A percentile compares a stretch with the other conserved stretches of the same genome.
Evolutionary conservation across 371 early-diverging fungal species (phyloP).

Genomic region (Mortierella sp.): DNA sequence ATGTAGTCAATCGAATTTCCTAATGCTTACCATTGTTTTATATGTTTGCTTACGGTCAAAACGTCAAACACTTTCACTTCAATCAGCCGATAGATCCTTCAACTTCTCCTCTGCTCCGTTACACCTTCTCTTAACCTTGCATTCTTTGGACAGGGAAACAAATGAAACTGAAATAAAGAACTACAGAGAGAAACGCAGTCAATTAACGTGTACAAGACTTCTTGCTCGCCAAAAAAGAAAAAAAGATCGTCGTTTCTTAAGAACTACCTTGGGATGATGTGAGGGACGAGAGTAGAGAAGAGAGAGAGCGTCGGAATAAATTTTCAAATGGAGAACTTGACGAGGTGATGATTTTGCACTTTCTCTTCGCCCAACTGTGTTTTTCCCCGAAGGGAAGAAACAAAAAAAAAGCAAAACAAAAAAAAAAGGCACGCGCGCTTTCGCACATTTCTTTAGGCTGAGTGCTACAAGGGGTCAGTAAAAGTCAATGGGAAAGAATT

Average conservation of each 20-base stretch:
- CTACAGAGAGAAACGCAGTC: neutral
- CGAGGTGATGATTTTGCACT: neutral
- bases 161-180: neutral
- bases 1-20: too few species aligned
- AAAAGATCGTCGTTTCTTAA: neutral
- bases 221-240: neutral
- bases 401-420: too few species aligned
- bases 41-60: neutral
- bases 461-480: neutral
- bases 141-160: neutral
- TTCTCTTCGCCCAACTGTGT: too few species aligned
- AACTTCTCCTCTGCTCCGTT: neutral
- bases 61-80: neutral
- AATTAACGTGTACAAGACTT: neutral
- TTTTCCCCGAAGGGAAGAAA: neutral
- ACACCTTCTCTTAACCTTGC: neutral
- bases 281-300: neutral
- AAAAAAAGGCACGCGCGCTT: neutral
- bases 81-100: neutral
- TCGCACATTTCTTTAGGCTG: neutral
- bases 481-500: neutral
- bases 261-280: neutral
- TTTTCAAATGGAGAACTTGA: neutral
- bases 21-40: neutral
- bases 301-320: constrained; percentile 2